Evolutionary conservation across 2,329 filamentous ascomycete species (phyloP).

Genomic region (Ascochyta koolunga): DNA sequence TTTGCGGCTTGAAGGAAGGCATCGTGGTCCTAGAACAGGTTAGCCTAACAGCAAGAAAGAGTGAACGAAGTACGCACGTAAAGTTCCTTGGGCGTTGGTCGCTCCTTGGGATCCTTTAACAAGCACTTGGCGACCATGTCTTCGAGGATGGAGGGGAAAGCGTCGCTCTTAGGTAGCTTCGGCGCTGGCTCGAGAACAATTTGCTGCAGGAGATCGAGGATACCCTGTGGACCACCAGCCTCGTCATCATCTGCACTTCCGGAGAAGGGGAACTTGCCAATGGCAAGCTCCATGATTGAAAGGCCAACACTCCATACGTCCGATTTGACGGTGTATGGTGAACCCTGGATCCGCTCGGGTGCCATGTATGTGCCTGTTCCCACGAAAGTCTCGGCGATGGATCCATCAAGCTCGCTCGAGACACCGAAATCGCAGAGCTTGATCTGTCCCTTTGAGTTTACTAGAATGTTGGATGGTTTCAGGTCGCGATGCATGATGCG

Average conservation of each 20-base stretch:
- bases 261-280: slow-evolving; percentile 95
- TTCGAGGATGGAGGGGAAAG: slow-evolving; percentile 92
- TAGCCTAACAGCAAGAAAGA: slow-evolving; percentile 8
- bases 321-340: slow-evolving; percentile 96
- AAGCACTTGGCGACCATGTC: slow-evolving; percentile 98
- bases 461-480: slow-evolving; percentile 96
- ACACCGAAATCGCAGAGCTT: slow-evolving; percentile 99
- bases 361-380: slow-evolving; percentile 99
- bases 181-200: slow-evolving; percentile 97
- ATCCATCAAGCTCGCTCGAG: slow-evolving; percentile 97
- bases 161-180: slow-evolving; percentile 92
- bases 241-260: slow-evolving; percentile 77
- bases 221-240: slow-evolving; percentile 80
- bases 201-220: slow-evolving; percentile 92
- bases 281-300: slow-evolving; percentile 94
- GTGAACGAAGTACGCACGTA: slow-evolving; percentile 68
- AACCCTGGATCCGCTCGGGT: slow-evolving; percentile 94
- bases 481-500: slow-evolving; percentile 99
- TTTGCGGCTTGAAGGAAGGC: slow-evolving; percentile 96
- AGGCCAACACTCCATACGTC: slow-evolving; percentile 99
- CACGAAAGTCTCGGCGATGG: slow-evolving; percentile 96
- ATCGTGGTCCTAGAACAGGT: slow-evolving; percentile 75
- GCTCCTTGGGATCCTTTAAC: slow-evolving; percentile 83
- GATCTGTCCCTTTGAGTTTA: slow-evolving; percentile 92
- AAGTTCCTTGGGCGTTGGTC: slow-evolving; percentile 91